Percentiles rank a stretch among this genome's conserved stretches.
Evolutionary conservation across 2,329 filamentous ascomycete species (phyloP).

Genomic region (Fusarium sp.): DNA sequence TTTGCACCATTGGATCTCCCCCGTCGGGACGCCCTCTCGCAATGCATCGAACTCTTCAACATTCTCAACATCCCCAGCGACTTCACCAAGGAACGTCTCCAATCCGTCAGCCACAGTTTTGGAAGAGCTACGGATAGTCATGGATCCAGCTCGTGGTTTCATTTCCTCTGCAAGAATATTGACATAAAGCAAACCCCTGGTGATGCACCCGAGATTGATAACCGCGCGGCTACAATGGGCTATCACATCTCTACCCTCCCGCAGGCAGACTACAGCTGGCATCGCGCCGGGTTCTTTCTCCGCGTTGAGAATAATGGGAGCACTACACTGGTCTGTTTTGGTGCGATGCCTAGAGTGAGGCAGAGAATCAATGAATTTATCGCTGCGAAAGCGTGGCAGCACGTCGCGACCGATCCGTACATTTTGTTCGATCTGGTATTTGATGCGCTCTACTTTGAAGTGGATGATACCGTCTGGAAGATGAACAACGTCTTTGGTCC

Average conservation of each 20-base stretch:
- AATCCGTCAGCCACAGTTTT: slow-evolving; percentile 55
- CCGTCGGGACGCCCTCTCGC: slow-evolving; percentile 39
- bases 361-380: slow-evolving; percentile 47
- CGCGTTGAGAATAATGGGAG: slow-evolving; percentile 37
- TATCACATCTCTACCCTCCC: slow-evolving; percentile 46
- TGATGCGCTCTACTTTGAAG: slow-evolving; percentile 49
- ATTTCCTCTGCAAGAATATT: slow-evolving; percentile 55
- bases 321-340: slow-evolving; percentile 48
- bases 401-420: slow-evolving; percentile 46
- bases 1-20: slow-evolving; percentile 52
- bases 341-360: slow-evolving; percentile 40
- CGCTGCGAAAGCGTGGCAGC: slow-evolving; percentile 43
- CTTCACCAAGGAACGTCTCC: slow-evolving; percentile 52
- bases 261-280: slow-evolving; percentile 51
- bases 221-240: slow-evolving; percentile 44
- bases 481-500: slow-evolving; percentile 52
- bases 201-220: slow-evolving; percentile 46
- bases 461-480: slow-evolving; percentile 51
- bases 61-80: slow-evolving; percentile 51
- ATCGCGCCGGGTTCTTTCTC: slow-evolving; percentile 50
- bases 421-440: slow-evolving; percentile 51
- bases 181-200: slow-evolving; percentile 39
- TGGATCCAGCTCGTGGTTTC: slow-evolving; percentile 54
- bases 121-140: slow-evolving; percentile 44
- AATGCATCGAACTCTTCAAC: slow-evolving; percentile 50